phyloP scores from a whole-genome alignment of 129 eudicot genomes.

The Helianthus tuberosus region DNA sequence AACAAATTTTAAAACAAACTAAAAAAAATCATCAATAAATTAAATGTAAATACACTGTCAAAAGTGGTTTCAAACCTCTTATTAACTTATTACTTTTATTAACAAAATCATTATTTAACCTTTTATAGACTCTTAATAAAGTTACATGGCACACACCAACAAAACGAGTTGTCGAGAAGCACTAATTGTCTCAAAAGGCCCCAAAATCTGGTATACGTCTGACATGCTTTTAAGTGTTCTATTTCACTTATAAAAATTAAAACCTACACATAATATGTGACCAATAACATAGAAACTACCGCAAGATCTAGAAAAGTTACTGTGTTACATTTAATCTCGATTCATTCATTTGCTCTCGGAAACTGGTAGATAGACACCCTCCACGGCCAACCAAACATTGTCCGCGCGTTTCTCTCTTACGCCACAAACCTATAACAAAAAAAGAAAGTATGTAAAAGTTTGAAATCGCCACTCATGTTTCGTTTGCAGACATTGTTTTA shows the following conservation, averaged over 20 bases:
- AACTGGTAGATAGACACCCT: constrained; percentile 90
- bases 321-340: constrained; percentile 1
- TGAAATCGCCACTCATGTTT: background rate
- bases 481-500: background rate
- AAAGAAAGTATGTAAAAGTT: background rate
- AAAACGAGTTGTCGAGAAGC: constrained; percentile 6
- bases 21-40: too few relatives aligned
- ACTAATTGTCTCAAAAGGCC: constrained; percentile 8
- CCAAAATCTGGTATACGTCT: constrained; percentile 24
- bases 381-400: constrained; percentile 94
- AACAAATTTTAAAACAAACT: too few relatives aligned
- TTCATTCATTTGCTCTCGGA: constrained; percentile 50
- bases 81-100: too few relatives aligned
- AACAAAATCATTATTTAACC: background rate
- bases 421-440: constrained; percentile 79
- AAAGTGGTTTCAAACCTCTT: too few relatives aligned
- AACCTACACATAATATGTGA: constrained; percentile 25
- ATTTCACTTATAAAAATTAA: constrained; percentile 21
- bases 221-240: constrained; percentile 7
- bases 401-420: constrained; percentile 74
- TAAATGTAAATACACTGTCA: too few relatives aligned
- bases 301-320: constrained; percentile 12
- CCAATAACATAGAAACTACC: constrained; percentile 1
- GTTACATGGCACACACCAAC: background rate
- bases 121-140: background rate